A percentile compares a stretch with the other conserved stretches of the same genome.
Evolutionary conservation across 306 rosid species (phyloP).

Genomic region (Trifolium subterraneum): DNA sequence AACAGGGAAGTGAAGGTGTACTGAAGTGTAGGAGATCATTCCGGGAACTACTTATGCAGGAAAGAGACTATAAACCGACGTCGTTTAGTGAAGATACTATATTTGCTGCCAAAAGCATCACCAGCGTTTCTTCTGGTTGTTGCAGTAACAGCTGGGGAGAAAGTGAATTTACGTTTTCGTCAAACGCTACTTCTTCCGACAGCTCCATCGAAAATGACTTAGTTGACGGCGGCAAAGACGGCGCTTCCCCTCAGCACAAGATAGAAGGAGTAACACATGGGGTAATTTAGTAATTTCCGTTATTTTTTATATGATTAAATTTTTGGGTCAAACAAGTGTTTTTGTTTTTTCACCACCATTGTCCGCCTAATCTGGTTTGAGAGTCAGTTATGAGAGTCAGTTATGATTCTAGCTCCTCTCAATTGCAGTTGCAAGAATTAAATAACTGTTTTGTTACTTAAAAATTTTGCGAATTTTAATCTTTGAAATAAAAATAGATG

Average conservation of each 20-base stretch:
- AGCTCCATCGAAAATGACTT: slow-evolving; percentile 13
- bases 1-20: slow-evolving; percentile 1
- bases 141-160: slow-evolving; percentile 62
- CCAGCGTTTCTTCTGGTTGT: slow-evolving; percentile 23
- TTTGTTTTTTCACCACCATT: too few species aligned
- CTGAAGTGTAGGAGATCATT: slow-evolving; percentile 37
- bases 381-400: too few species aligned
- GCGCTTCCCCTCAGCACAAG: neutral
- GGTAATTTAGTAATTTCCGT: slow-evolving; percentile 25
- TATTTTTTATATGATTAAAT: too few species aligned
- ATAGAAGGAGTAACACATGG: neutral
- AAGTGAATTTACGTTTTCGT: slow-evolving; percentile 56
- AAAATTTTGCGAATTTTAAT: too few species aligned
- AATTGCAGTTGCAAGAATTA: too few species aligned
- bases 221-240: neutral
- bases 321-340: too few species aligned
- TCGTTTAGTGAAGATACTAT: slow-evolving; percentile 34
- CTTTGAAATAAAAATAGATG: too few species aligned
- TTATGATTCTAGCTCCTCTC: too few species aligned
- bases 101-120: neutral
- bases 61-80: slow-evolving; percentile 27
- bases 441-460: too few species aligned
- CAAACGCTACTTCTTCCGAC: slow-evolving; percentile 25
- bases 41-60: slow-evolving; percentile 43
- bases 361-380: too few species aligned